Evolutionary conservation across 2,329 filamentous ascomycete genomes (phyloP).

Genomic region (Colletotrichum sp.): DNA sequence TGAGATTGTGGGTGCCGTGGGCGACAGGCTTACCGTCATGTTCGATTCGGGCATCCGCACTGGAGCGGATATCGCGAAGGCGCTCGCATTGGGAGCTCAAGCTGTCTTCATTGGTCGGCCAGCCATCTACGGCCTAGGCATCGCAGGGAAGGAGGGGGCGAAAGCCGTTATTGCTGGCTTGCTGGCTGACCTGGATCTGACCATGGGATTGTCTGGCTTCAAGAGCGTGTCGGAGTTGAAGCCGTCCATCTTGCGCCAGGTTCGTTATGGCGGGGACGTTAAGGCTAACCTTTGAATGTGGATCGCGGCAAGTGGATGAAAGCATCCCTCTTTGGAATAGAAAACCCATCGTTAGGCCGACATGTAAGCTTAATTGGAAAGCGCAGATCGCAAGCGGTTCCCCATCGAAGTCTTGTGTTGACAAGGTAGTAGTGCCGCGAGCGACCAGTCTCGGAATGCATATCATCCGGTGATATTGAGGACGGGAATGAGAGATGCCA

Average conservation of each 20-base stretch:
- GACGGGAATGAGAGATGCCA: not conserved
- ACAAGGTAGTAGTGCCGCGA: not conserved
- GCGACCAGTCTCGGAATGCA: not conserved
- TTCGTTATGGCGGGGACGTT: constrained; percentile 36
- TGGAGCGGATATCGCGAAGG: constrained; percentile 65
- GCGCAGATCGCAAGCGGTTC: not conserved
- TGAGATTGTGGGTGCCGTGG: constrained; percentile 63
- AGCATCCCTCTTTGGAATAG: not conserved
- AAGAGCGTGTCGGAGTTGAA: constrained; percentile 42
- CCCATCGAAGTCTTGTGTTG: not conserved
- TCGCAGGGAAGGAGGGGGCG: constrained; percentile 60
- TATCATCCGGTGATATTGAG: not conserved
- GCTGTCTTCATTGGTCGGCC: constrained; percentile 62
- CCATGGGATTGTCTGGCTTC: constrained; percentile 60
- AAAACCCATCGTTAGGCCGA: not conserved
- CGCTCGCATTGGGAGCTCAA: constrained; percentile 60
- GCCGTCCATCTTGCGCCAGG: constrained; percentile 34
- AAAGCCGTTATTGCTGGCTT: constrained; percentile 54
- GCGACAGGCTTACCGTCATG: constrained; percentile 62
- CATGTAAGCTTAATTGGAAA: not conserved
- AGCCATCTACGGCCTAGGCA: constrained; percentile 41
- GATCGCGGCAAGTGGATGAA: not conserved
- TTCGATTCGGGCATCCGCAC: constrained; percentile 66
- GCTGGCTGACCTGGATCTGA: constrained; percentile 58
- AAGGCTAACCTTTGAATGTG: constrained; percentile 32